Base-by-base conservation (phyloP, 768 basidiomycete genomes). In the Leucosporidium yakuticum region DNA sequence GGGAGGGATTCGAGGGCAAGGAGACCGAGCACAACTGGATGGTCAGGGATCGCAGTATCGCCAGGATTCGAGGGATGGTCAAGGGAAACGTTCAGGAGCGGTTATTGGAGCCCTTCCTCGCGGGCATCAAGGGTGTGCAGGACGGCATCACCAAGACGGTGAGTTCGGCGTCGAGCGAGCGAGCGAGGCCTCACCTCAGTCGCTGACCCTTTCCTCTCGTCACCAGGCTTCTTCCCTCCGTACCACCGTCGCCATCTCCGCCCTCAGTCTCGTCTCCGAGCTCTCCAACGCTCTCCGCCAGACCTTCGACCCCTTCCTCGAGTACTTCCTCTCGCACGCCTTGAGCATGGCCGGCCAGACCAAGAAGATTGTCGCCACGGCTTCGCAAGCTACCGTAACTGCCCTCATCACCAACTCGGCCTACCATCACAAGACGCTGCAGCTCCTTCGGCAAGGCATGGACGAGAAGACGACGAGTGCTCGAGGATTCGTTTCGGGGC, bases 1-100 rank as follows among this genome's bases (percentile, higher is more conserved):
- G 83, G 25, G 88, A 88, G 62, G 80, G 83, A 39, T 98, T 96
- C 4, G 69, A 92, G 88, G 96, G 95, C n/a, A 95, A 85, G 80
- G 95, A 99, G 80, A 89, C 89, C 1, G 95, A 99, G 77, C 90
- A 94, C 70, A 99, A 99, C 74, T 99, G 95, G 95, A 82, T 84
- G 53, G 80, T 82, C 34, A 84, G 95, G 67, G 95, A 99, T 69
- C 84, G 65, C 11, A 61, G 61, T 39, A 53, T 73, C 21, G 66
- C 69, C 21, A 51, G 3, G 27, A 39, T 73, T 0, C 14, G 72
- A 23, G 72, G 69, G 4, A 73, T 73, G 69, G 27, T 73, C 58
- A 27, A 60, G 39, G 67, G 58, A 20, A 60, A 54, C 90, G 93
- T 23, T 91, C 96, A 90, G 77, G 77, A 81, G 39, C 84, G 88